Evolutionary conservation across 2,329 filamentous ascomycete species (phyloP).

Genomic region (Penicillium sp.): DNA sequence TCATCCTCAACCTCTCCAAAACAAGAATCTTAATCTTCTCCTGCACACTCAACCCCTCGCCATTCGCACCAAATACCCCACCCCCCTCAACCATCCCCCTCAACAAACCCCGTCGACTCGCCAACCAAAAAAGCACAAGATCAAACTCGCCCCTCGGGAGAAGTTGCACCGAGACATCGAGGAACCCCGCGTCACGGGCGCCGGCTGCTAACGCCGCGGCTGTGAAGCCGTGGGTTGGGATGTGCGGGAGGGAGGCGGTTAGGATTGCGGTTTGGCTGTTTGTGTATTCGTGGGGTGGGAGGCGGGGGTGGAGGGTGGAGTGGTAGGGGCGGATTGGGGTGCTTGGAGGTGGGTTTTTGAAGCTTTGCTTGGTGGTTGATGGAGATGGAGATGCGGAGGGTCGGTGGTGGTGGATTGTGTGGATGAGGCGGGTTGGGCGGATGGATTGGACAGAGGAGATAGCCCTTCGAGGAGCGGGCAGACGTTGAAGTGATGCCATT

Average conservation of each 20-base stretch:
- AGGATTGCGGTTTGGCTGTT: conserved; percentile 76
- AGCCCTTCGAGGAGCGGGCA: conserved; percentile 14
- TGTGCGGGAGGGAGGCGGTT: conserved; percentile 75
- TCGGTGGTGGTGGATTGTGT: background rate
- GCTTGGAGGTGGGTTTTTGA: conserved; percentile 30
- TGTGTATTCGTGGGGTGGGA: conserved; percentile 63
- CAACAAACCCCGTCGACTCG: conserved; percentile 47
- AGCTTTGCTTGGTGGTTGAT: conserved; percentile 6
- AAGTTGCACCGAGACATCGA: conserved; percentile 83
- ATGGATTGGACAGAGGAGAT: conserved; percentile 3
- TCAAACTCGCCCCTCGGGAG: conserved; percentile 81
- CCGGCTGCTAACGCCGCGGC: conserved; percentile 74
- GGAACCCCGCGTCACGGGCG: conserved; percentile 82
- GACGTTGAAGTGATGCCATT: conserved; percentile 26
- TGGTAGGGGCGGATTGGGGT: conserved; percentile 63
- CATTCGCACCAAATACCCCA: conserved; percentile 31
- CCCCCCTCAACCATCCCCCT: conserved; percentile 43
- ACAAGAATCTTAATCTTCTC: conserved; percentile 73
- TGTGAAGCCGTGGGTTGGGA: conserved; percentile 85
- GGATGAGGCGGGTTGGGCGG: conserved; percentile 8
- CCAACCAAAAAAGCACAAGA: conserved; percentile 65
- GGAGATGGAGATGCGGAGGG: background rate
- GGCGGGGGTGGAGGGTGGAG: conserved; percentile 72
- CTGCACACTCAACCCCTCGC: conserved; percentile 55
- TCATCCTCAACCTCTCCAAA: conserved; percentile 78